phyloP scores from a whole-genome alignment of 345 rosid genomes.

The Populus deltoides region DNA sequence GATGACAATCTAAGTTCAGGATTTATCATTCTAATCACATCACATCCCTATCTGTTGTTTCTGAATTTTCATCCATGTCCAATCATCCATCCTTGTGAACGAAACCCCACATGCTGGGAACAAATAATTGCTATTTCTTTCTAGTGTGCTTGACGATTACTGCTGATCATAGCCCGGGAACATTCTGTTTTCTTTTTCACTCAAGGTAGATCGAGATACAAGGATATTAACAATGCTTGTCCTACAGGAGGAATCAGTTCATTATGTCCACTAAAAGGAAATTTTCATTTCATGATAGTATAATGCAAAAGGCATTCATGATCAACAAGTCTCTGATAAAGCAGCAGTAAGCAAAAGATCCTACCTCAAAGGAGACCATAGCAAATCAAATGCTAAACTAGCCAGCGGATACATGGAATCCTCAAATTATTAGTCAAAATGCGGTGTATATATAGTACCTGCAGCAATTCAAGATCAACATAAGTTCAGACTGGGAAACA shows the following conservation, averaged over 20 bases:
- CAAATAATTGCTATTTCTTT: background rate
- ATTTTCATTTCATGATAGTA: too few relatives aligned
- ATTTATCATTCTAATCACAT: background rate
- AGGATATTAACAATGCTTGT: too few relatives aligned
- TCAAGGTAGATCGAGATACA: too few relatives aligned
- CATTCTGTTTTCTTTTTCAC: too few relatives aligned
- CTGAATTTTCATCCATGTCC: background rate
- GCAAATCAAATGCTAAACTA: conserved; percentile 6
- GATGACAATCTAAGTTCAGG: conserved; percentile 1
- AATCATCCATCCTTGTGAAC: background rate
- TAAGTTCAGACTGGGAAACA: background rate
- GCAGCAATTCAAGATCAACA: conserved; percentile 10
- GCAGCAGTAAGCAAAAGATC: too few relatives aligned
- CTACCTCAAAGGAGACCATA: background rate
- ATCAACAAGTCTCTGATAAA: too few relatives aligned
- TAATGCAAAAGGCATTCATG: too few relatives aligned
- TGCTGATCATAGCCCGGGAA: too few relatives aligned
- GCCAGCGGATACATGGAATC: background rate
- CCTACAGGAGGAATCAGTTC: too few relatives aligned
- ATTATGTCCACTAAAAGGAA: too few relatives aligned
- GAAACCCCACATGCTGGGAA: background rate
- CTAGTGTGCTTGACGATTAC: too few relatives aligned
- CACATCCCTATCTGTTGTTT: background rate
- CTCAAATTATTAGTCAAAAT: background rate
- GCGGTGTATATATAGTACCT: background rate